Evolutionary conservation across 2,329 filamentous ascomycete genomes (phyloP), one percentile per base, ranked within the genome.

Genomic region (Penicillium brasilianum): DNA sequence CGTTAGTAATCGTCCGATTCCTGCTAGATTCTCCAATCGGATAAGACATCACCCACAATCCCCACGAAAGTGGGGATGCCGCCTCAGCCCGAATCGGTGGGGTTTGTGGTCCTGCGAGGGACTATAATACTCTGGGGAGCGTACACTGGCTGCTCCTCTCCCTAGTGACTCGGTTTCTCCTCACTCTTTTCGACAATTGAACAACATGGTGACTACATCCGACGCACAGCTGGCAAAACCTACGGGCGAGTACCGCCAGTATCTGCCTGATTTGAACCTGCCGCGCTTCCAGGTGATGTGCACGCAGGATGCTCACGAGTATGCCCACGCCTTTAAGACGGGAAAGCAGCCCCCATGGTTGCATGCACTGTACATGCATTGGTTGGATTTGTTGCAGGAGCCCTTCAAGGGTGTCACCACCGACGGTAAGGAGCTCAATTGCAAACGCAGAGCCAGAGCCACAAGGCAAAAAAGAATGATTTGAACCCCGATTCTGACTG

Each of bases 401-500:
- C 89, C 90, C 0, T 92, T 86, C 73, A 87, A 85, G 69, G 90
- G 90, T 25, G 80, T 93, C 20, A 92, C 90, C 0, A 86, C 76
- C 11, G 88, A 92, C 65, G 90, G 89, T 83, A 76, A 30, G 76
- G 20, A n/a, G 65, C 11, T 43, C 3, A 18, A 16, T 3, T 14
- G 1, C 1, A 10, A 25, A 16, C 1, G 9, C 8, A 50, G 34
- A 53, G 22, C 34, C n/a, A 18, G 32, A 44, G 41, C 41, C 14
- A 25, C 11, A 46, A 25, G 8, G 9, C 13, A 18, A 8, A 37
- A 39, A 22, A 11, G 4, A 14, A 52, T 6, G 14, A 34, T 8
- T 20, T 18, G 48, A 34, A 8, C 36, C 36, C 7, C 10, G n/a
- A 22, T 28, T 10, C 50, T 53, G 18, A 25, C 50, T 10, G 1